Percentiles rank a stretch among this genome's conserved stretches.
Evolutionary conservation across 148 eudicot species (phyloP).

Genomic region (Vaccinium macrocarpon): DNA sequence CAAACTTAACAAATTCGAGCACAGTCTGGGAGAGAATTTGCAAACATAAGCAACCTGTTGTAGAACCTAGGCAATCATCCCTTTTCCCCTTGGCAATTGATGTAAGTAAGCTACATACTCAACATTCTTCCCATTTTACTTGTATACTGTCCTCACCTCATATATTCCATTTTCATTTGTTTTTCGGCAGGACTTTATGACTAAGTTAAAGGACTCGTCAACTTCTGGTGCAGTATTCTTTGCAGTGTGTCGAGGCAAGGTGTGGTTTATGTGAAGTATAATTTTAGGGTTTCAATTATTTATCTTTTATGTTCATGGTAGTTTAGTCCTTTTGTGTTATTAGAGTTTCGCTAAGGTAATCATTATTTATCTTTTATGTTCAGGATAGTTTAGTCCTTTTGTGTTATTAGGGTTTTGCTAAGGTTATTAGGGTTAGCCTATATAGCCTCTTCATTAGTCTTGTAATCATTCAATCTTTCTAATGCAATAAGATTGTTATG

Average conservation of each 20-base stretch:
- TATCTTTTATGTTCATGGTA: too few species aligned
- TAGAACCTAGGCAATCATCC: constrained; percentile 98
- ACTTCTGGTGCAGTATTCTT: constrained; percentile 89
- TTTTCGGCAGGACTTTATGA: constrained; percentile 71
- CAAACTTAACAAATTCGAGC: constrained; percentile 46
- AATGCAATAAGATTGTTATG: too few species aligned
- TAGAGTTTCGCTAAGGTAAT: too few species aligned
- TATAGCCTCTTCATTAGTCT: too few species aligned
- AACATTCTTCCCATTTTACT: constrained; percentile 2
- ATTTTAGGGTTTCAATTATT: too few species aligned
- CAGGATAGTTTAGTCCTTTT: too few species aligned
- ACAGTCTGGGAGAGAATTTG: constrained; percentile 97
- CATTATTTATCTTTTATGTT: too few species aligned
- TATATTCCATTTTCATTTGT: constrained; percentile 19
- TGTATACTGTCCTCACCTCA: constrained; percentile 16
- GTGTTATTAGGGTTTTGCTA: too few species aligned
- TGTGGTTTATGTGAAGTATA: constrained; percentile 18
- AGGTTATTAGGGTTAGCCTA: too few species aligned
- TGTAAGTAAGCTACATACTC: constrained; percentile 32
- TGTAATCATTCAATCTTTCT: too few species aligned
- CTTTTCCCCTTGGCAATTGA: constrained; percentile 78
- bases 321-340: too few species aligned
- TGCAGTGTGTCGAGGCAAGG: constrained; percentile 99
- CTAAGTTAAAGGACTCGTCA: constrained; percentile 73
- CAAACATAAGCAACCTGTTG: constrained; percentile 88